Evolutionary conservation across 345 rosid species (phyloP).

Genomic region (Lumnitzera racemosa): DNA sequence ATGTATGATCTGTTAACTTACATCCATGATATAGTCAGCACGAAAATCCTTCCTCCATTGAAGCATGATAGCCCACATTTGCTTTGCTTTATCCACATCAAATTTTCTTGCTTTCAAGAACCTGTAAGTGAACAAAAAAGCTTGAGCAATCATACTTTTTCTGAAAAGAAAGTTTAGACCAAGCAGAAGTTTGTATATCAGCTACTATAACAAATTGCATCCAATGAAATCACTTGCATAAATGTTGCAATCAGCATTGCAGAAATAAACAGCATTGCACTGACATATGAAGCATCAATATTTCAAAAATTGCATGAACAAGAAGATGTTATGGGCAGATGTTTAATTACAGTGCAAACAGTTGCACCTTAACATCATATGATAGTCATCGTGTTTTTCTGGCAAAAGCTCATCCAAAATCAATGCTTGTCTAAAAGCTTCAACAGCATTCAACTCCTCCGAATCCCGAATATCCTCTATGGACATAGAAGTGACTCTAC

Average conservation of each 20-base stretch:
- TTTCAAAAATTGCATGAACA: background rate
- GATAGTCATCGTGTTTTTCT: conserved; percentile 77
- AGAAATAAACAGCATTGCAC: no score
- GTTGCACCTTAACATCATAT: conserved; percentile 71
- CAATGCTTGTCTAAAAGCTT: conserved; percentile 73
- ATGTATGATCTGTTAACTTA: conserved; percentile 11
- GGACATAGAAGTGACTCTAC: conserved; percentile 61
- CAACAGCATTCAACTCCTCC: conserved; percentile 70
- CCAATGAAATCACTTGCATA: no score
- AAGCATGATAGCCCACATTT: conserved; percentile 92
- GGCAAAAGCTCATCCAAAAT: conserved; percentile 76
- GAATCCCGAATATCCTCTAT: conserved; percentile 70
- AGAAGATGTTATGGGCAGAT: background rate
- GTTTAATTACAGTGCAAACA: background rate
- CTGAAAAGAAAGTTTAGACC: background rate
- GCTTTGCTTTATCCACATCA: conserved; percentile 81
- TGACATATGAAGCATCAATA: no score
- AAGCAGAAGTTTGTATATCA: background rate
- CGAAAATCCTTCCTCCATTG: conserved; percentile 88
- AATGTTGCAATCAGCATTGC: no score
- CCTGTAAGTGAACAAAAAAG: conserved; percentile 22
- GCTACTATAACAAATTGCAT: background rate
- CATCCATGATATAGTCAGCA: conserved; percentile 67
- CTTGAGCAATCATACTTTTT: background rate
- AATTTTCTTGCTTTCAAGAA: conserved; percentile 93